phyloP scores from a whole-genome alignment of 1,284 basidiomycete species.

The Singerocomus inundabilis region DNA sequence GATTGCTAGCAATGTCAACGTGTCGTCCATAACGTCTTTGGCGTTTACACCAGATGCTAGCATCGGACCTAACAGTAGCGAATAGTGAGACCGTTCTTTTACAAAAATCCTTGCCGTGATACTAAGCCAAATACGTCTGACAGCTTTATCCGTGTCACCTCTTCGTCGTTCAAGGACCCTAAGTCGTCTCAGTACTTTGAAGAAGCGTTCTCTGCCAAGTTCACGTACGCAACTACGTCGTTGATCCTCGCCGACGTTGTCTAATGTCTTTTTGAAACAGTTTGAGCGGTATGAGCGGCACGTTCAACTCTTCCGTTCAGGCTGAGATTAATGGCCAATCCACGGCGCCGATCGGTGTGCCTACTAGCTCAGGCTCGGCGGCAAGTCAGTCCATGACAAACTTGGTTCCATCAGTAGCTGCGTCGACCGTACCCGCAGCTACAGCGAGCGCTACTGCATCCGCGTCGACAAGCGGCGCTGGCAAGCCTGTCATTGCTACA shows the following conservation, averaged over 20 bases:
- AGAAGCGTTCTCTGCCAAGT: conserved; percentile 81
- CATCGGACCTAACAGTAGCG: conserved; percentile 57
- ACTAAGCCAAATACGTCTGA: neutral
- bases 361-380: conserved; percentile 14
- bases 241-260: neutral
- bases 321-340: conserved; percentile 58
- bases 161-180: conserved; percentile 51
- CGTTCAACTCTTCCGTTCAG: conserved; percentile 52
- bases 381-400: no score
- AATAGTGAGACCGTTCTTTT: conserved; percentile 54
- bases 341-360: conserved; percentile 50
- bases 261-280: conserved; percentile 35
- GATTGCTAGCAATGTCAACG: conserved; percentile 58
- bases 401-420: no score
- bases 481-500: conserved; percentile 20
- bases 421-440: no score
- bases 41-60: conserved; percentile 57
- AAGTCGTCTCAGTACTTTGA: conserved; percentile 52
- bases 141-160: conserved; percentile 74
- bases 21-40: conserved; percentile 51
- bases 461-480: conserved; percentile 19
- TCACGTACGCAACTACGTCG: conserved; percentile 46
- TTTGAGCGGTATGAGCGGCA: conserved; percentile 60
- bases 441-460: conserved; percentile 16
- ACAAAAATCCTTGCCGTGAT: neutral